Percentiles rank a stretch among this genome's conserved stretches.
phyloP scores from a whole-genome alignment of 23 red algal genomes.

The Agarophyton chilense region DNA sequence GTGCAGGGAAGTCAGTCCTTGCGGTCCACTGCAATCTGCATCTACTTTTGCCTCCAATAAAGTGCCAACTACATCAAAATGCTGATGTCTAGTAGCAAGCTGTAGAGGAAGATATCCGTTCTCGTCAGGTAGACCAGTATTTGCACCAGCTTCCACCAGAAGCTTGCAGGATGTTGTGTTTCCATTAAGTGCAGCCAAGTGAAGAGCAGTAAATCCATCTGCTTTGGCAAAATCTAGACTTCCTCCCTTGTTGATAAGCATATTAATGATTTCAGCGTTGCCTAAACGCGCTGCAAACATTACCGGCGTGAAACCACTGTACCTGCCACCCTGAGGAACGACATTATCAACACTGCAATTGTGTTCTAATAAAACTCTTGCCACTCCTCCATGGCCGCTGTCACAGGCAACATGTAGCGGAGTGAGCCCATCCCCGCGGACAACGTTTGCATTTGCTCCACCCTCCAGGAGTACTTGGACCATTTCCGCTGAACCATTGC shows the following conservation, averaged over 20 bases:
- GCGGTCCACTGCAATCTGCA: constrained; percentile 38
- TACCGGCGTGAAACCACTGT: constrained; percentile 38
- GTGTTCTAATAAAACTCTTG: constrained; percentile 33
- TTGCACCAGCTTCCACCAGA: constrained; percentile 13
- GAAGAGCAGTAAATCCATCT: constrained; percentile 54
- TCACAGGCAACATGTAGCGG: constrained; percentile 49
- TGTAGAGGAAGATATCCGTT: constrained; percentile 50
- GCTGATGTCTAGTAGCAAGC: constrained; percentile 44
- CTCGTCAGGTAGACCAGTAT: constrained; percentile 12
- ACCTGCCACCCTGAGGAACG: constrained; percentile 28
- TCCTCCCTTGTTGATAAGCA: constrained; percentile 1
- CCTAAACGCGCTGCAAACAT: constrained; percentile 58
- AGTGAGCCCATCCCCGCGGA: constrained; percentile 26
- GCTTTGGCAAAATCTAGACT: constrained; percentile 21
- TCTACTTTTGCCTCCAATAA: constrained; percentile 39
- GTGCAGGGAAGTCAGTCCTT: constrained; percentile 31
- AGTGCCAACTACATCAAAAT: constrained; percentile 42
- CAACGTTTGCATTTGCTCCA: constrained; percentile 44
- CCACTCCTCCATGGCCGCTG: constrained; percentile 43
- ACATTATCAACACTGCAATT: background rate
- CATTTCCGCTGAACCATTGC: constrained; percentile 19
- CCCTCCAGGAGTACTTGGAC: constrained; percentile 31
- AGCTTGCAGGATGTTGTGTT: constrained; percentile 34
- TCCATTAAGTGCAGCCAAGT: constrained; percentile 44
- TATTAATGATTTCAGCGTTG: constrained; percentile 5